Conservation (phyloP, 306 rosid species). For the Trichosanthes truncata region DNA sequence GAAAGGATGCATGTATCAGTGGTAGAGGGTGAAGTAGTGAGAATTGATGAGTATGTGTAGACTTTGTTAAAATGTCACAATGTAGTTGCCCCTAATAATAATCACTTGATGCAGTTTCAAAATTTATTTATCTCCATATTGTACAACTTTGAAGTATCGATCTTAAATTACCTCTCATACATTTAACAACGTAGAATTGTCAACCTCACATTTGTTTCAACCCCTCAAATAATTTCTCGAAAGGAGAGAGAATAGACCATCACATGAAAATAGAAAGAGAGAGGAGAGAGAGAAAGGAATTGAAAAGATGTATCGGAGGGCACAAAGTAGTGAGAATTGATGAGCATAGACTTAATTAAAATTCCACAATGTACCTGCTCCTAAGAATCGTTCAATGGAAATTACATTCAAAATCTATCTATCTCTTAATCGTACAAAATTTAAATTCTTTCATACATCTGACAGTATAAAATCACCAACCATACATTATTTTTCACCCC, state of each 20-base stretch:
- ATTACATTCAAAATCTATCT: too few species aligned
- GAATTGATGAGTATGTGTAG: not conserved
- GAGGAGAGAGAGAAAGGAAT: not conserved
- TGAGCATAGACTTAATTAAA: not conserved
- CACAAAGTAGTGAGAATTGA: not conserved
- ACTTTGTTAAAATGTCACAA: too few species aligned
- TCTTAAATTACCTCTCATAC: too few species aligned
- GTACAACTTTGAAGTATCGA: too few species aligned
- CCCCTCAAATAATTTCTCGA: not conserved
- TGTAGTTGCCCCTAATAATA: too few species aligned
- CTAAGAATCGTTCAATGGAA: not conserved
- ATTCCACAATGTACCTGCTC: not conserved
- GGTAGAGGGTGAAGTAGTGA: not conserved
- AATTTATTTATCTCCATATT: too few species aligned
- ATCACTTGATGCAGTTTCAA: too few species aligned
- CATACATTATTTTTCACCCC: not conserved
- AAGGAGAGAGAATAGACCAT: not conserved
- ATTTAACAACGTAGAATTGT: too few species aligned
- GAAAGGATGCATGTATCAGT: not conserved
- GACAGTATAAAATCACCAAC: not conserved
- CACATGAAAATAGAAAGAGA: not conserved
- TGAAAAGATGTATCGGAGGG: too few species aligned
- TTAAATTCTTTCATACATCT: not conserved
- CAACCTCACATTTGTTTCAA: too few species aligned
- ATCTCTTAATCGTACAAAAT: too few species aligned